Percentiles rank a stretch among this genome's conserved stretches.
These are phyloP conservation scores for Urtica urens DNA, from an alignment of 306 rosid genomes.

Conservation along the genomic window DNA sequence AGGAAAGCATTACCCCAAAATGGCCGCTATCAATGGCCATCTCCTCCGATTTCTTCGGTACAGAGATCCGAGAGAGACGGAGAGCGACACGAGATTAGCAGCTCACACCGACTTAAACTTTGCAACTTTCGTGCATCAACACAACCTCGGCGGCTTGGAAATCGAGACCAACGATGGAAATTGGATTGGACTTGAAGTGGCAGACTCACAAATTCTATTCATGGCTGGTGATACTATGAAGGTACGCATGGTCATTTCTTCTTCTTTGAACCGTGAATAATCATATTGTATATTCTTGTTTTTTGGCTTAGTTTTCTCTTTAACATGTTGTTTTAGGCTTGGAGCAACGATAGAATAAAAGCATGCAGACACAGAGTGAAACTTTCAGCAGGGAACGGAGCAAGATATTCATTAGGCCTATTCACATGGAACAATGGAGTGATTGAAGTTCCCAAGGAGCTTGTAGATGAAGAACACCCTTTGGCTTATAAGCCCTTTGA, in stretches of 20 bases:
- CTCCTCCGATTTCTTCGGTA: constrained; percentile 11
- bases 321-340: neutral
- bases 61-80: neutral
- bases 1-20: neutral
- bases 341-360: constrained; percentile 14
- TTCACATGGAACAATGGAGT: constrained; percentile 5
- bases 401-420: constrained; percentile 7
- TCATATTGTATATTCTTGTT: neutral
- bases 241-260: too few relatives aligned
- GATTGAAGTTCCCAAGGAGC: too few relatives aligned
- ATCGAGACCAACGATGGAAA: neutral
- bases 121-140: constrained; percentile 5
- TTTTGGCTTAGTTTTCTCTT: neutral
- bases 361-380: constrained; percentile 11
- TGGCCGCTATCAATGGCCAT: constrained; percentile 2
- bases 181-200: neutral
- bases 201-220: constrained; percentile 10
- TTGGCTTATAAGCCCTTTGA: constrained; percentile 5
- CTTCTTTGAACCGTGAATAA: too few relatives aligned
- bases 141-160: constrained; percentile 11
- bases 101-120: too few relatives aligned
- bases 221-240: constrained; percentile 8
- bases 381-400: neutral
- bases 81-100: constrained; percentile 5
- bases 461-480: constrained; percentile 2